phyloP scores from a whole-genome alignment of 805 yeast species.

The Priceomyces castillae region DNA sequence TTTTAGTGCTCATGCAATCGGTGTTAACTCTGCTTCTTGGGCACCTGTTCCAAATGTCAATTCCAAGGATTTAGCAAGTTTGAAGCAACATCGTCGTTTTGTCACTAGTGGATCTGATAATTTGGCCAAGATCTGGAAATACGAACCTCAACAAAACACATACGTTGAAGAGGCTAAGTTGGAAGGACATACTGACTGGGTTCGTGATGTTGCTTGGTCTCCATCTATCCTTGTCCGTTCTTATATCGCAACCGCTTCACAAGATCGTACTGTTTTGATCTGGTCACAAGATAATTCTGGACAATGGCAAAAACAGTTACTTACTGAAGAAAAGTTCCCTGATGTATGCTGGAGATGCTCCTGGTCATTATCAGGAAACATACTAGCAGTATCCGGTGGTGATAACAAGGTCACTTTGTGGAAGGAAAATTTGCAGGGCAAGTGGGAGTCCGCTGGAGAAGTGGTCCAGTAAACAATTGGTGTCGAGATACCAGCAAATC shows the following conservation, averaged over 20 bases:
- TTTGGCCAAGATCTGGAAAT: conserved; percentile 86
- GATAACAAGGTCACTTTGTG: conserved; percentile 94
- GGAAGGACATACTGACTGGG: conserved; percentile 97
- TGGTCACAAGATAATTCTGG: conserved; percentile 82
- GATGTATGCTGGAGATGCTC: conserved; percentile 98
- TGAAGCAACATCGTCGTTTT: conserved; percentile 60
- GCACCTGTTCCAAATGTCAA: conserved; percentile 56
- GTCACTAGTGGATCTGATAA: conserved; percentile 96
- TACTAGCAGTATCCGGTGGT: conserved; percentile 93
- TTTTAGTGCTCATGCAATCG: conserved; percentile 85
- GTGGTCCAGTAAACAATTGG: conserved; percentile 61
- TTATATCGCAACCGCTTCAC: conserved; percentile 94
- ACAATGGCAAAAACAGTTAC: conserved; percentile 76
- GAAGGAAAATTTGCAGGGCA: conserved; percentile 91
- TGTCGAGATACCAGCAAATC: not conserved
- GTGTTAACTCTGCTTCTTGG: conserved; percentile 95
- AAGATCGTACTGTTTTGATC: conserved; percentile 89
- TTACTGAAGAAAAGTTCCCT: conserved; percentile 81
- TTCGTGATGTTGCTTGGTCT: conserved; percentile 97
- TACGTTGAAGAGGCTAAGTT: conserved; percentile 74
- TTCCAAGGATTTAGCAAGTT: conserved; percentile 27
- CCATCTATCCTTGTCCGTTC: conserved; percentile 84
- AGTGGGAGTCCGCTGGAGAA: conserved; percentile 97
- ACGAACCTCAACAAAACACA: conserved; percentile 50
- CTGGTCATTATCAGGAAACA: conserved; percentile 95